Base-by-base conservation (phyloP, 2,329 filamentous ascomycete species). In the Penicillium sp. region DNA sequence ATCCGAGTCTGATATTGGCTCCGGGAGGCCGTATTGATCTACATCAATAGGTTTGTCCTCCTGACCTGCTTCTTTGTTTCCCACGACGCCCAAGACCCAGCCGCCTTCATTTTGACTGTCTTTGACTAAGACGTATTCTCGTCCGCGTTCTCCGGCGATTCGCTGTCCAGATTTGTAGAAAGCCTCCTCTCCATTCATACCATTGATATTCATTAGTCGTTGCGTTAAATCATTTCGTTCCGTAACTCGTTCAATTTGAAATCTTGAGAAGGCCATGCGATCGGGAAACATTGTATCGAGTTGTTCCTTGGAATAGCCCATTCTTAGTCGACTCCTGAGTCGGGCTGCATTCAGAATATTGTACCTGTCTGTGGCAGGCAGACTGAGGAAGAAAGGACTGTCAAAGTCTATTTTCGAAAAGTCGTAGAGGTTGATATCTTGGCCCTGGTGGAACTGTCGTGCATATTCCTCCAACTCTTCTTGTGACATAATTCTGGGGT, bases 381-480 rank as follows among this genome's bases (percentile, higher is more conserved):
- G 78, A 73, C 92, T 97, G 74, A 90, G 87, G 79, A 99, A 99
- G 78, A 99, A 99, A 13, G 94, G 88, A 67, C 93, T 92, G 67
- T 98, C 91, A 71, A 98, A 99, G 73, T 99, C 95, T 69, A 99
- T 99, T 78, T 98, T 98, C 73, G 91, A 96, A 73, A 99, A 99
- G 78, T 98, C 94, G 77, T 98, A 98, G 5, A 93, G 78, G 66
- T 82, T 83, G 57, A 98, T 90, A 74, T 98, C 94, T 76, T 98
- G 93, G 57, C 95, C 95, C 62, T 87, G 87, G 70, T 97, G 87
- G 71, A 98, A 98, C 65, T 98, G 93, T 55, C 89, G 84, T 3
- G 96, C 94, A 74, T 99, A 99, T 67, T 94, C 89, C 77, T 98
- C 92, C 60, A 99, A 80, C 73, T 99, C 94, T 71, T 96, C 92